Conservation (phyloP, 345 rosid species). For the Ceriops tagal region DNA sequence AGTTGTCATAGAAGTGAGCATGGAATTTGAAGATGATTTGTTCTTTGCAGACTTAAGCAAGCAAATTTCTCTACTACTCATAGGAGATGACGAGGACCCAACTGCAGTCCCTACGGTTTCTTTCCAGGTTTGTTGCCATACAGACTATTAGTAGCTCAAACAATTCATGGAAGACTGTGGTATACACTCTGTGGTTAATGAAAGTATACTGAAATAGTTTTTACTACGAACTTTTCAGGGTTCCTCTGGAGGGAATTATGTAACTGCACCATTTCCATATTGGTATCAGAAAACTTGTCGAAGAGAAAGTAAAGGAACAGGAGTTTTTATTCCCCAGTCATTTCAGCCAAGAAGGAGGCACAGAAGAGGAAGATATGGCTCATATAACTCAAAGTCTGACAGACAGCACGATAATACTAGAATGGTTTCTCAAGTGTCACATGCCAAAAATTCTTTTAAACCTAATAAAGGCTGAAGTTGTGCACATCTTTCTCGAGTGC, state of each 20-base stretch:
- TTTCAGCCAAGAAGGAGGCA: slow-evolving; percentile 66
- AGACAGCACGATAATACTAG: slow-evolving; percentile 35
- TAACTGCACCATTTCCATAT: slow-evolving; percentile 42
- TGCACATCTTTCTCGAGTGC: neutral
- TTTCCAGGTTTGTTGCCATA: slow-evolving; percentile 50
- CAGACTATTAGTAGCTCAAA: neutral
- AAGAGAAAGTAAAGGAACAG: slow-evolving; percentile 85
- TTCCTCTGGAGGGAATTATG: slow-evolving; percentile 41
- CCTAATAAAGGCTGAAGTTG: slow-evolving; percentile 33
- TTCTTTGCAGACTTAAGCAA: slow-evolving; percentile 87
- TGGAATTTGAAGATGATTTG: slow-evolving; percentile 86
- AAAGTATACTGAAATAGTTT: neutral
- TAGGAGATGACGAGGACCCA: slow-evolving; percentile 75
- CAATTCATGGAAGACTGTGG: neutral
- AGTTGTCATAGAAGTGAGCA: slow-evolving; percentile 38
- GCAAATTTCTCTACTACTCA: slow-evolving; percentile 86
- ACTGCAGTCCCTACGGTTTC: slow-evolving; percentile 55
- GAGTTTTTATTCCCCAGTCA: slow-evolving; percentile 76
- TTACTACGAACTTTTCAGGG: slow-evolving; percentile 32
- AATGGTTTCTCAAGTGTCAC: slow-evolving; percentile 33
- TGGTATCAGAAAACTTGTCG: slow-evolving; percentile 40
- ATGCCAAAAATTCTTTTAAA: slow-evolving; percentile 27
- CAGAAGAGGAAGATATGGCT: slow-evolving; percentile 52
- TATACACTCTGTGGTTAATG: neutral
- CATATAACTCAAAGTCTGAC: slow-evolving; percentile 44